Evolutionary conservation across 371 early-diverging fungal species (phyloP).

Genomic region (Apophysomyces trapeziformis): DNA sequence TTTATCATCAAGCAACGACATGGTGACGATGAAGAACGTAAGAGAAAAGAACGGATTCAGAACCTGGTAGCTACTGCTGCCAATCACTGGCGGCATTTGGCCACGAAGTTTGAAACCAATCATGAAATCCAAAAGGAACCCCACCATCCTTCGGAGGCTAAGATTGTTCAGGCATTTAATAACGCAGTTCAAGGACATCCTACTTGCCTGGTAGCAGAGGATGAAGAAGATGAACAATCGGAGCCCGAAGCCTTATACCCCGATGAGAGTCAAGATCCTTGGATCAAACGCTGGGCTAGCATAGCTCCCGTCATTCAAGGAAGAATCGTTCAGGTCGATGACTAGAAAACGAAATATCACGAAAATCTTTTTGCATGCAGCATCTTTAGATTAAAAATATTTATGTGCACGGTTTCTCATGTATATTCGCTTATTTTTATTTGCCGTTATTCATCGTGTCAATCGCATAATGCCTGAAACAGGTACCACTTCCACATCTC

Average conservation of each 20-base stretch:
- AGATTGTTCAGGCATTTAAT: slow-evolving; percentile 29
- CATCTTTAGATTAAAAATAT: not conserved
- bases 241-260: slow-evolving; percentile 5
- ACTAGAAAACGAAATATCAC: slow-evolving; percentile 9
- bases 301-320: slow-evolving; percentile 47
- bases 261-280: slow-evolving; percentile 20
- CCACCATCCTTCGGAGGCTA: slow-evolving; percentile 13
- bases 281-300: slow-evolving; percentile 52
- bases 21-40: slow-evolving; percentile 14
- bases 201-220: slow-evolving; percentile 26
- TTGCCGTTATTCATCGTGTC: slow-evolving; percentile 17
- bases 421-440: not conserved
- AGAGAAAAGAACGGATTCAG: slow-evolving; percentile 13
- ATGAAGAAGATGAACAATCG: slow-evolving; percentile 23
- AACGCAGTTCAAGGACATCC: slow-evolving; percentile 35
- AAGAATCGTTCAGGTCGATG: slow-evolving; percentile 40
- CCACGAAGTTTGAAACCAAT: slow-evolving; percentile 24
- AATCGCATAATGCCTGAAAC: slow-evolving; percentile 47
- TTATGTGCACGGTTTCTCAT: not conserved
- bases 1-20: slow-evolving; percentile 28
- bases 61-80: slow-evolving; percentile 26
- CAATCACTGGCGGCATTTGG: slow-evolving; percentile 26
- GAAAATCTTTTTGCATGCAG: not conserved
- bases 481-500: slow-evolving; percentile 63
- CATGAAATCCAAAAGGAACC: slow-evolving; percentile 1